phyloP scores from a whole-genome alignment of 2,329 filamentous ascomycete species.

The Dactylella cylindrospora region DNA sequence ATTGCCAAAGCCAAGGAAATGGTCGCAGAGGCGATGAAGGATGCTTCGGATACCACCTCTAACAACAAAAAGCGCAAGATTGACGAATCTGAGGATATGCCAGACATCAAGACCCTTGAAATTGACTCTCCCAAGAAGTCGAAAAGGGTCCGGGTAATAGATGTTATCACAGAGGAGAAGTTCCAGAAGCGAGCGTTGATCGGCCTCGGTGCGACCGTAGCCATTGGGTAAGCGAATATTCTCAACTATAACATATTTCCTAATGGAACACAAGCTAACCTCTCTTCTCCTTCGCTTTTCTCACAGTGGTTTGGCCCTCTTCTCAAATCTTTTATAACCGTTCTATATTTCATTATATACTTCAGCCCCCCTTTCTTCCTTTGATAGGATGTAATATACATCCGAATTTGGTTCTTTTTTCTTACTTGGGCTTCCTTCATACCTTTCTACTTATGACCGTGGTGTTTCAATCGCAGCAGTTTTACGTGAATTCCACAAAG shows the following conservation, averaged over 20 bases:
- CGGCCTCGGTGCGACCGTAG: slow-evolving; percentile 81
- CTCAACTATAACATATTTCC: neutral
- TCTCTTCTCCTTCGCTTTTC: neutral
- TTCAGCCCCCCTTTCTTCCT: too few species aligned
- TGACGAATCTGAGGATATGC: slow-evolving; percentile 54
- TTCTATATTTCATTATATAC: too few species aligned
- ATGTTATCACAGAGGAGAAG: slow-evolving; percentile 78
- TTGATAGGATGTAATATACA: too few species aligned
- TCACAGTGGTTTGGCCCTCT: slow-evolving; percentile 33
- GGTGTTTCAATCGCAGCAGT: too few species aligned
- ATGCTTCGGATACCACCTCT: neutral
- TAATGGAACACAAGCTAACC: neutral
- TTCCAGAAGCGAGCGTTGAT: slow-evolving; percentile 83
- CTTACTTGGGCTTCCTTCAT: too few species aligned
- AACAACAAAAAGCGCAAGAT: slow-evolving; percentile 35
- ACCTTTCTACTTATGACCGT: too few species aligned
- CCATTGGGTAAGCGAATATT: slow-evolving; percentile 73
- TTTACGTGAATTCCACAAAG: too few species aligned
- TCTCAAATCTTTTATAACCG: slow-evolving; percentile 33
- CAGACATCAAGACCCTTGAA: slow-evolving; percentile 51
- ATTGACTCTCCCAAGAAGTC: slow-evolving; percentile 70
- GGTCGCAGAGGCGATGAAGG: slow-evolving; percentile 71
- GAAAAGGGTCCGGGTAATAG: slow-evolving; percentile 66
- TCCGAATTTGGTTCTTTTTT: too few species aligned
- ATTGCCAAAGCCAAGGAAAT: slow-evolving; percentile 83